Evolutionary conservation across 2,329 filamentous ascomycete species (phyloP).

Genomic region (Cadophora gregata): DNA sequence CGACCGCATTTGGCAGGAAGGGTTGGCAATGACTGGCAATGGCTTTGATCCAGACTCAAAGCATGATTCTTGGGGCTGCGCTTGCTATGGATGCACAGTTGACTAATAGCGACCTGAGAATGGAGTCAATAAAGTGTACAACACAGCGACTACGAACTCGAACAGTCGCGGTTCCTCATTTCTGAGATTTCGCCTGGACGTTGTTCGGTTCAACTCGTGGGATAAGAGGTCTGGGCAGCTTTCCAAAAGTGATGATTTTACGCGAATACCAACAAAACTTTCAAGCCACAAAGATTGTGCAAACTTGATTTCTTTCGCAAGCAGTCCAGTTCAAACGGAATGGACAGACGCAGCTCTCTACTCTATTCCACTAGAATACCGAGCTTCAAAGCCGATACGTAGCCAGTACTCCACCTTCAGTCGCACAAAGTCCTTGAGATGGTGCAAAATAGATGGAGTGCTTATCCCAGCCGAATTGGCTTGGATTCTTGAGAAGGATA

Average conservation of each 20-base stretch:
- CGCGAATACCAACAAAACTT: constrained; percentile 4
- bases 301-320: background rate
- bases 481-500: too few relatives aligned
- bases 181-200: background rate
- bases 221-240: background rate
- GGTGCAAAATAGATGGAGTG: too few relatives aligned
- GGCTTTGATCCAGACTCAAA: too few relatives aligned
- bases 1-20: background rate
- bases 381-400: too few relatives aligned
- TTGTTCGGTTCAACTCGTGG: background rate
- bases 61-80: too few relatives aligned
- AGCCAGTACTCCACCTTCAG: too few relatives aligned
- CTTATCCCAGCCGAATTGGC: too few relatives aligned
- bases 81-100: too few relatives aligned
- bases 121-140: background rate
- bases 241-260: background rate
- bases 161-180: too few relatives aligned
- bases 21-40: background rate
- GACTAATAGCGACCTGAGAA: background rate
- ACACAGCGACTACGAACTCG: too few relatives aligned
- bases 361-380: background rate
- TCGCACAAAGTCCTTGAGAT: too few relatives aligned
- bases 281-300: background rate
- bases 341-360: background rate
- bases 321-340: background rate